phyloP scores from a whole-genome alignment of 2,329 filamentous ascomycete genomes.

The Diplodia seriata region DNA sequence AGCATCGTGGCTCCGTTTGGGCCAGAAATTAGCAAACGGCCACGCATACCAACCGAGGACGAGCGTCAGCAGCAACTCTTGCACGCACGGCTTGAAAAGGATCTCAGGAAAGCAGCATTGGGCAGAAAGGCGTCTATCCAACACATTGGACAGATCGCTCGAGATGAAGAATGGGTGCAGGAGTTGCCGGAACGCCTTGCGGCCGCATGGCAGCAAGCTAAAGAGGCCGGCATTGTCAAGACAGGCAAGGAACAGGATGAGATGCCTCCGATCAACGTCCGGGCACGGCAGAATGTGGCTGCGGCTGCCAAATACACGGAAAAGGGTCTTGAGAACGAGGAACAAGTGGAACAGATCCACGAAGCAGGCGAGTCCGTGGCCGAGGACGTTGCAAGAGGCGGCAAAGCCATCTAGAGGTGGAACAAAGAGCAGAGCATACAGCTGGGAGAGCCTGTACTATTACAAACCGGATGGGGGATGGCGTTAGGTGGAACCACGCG shows the following conservation, averaged over 20 bases:
- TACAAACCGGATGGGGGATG: not conserved
- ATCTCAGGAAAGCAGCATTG: conserved; percentile 57
- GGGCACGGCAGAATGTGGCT: conserved; percentile 7
- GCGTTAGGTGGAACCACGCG: not conserved
- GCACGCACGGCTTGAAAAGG: conserved; percentile 63
- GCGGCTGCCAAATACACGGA: not conserved
- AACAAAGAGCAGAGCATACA: not conserved
- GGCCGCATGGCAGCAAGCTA: not conserved
- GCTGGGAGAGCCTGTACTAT: not conserved
- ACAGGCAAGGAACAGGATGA: not conserved
- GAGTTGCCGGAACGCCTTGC: conserved; percentile 2
- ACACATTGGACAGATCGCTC: conserved; percentile 3
- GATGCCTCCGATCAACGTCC: conserved; percentile 4
- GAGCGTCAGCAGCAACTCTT: conserved; percentile 65
- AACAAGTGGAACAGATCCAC: conserved; percentile 3
- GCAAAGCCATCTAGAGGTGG: conserved; percentile 8
- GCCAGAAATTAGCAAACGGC: conserved; percentile 66
- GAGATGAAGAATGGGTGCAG: not conserved
- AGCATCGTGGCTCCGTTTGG: conserved; percentile 76
- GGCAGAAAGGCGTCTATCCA: conserved; percentile 37
- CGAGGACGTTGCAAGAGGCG: conserved; percentile 8
- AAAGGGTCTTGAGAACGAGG: conserved; percentile 16
- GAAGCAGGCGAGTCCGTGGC: not conserved
- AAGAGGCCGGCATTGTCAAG: not conserved
- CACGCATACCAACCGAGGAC: conserved; percentile 69